These are phyloP conservation scores for Boletus sp. DNA, from an alignment of 1,284 basidiomycete genomes.

Conservation along the genomic window DNA sequence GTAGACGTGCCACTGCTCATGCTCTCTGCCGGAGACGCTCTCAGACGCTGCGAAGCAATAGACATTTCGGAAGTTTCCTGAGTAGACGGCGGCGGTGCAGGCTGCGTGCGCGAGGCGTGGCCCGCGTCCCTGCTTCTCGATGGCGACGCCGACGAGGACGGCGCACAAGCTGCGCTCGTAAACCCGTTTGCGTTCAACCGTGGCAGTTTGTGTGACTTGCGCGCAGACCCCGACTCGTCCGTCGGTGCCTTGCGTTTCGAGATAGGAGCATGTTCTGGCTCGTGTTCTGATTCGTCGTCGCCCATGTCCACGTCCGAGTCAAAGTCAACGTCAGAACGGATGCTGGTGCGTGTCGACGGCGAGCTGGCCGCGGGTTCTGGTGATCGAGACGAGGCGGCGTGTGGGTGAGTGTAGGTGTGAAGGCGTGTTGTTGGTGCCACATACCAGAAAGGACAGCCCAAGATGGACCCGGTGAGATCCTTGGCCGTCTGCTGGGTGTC, in stretches of 20 bases:
- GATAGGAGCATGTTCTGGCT: slow-evolving; percentile 12
- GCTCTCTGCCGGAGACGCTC: background rate
- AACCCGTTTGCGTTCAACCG: slow-evolving; percentile 15
- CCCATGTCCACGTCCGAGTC: slow-evolving; percentile 19
- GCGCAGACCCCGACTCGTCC: slow-evolving; percentile 11
- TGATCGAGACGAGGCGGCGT: background rate
- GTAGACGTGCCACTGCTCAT: slow-evolving; percentile 10
- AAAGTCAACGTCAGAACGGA: slow-evolving; percentile 16
- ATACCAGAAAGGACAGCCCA: slow-evolving; percentile 27
- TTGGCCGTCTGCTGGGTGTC: background rate
- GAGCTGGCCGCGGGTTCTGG: slow-evolving; percentile 23
- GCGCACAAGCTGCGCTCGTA: background rate
- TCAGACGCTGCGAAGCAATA: background rate
- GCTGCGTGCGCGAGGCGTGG: slow-evolving; percentile 14
- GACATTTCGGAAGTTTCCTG: background rate
- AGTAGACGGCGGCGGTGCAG: background rate
- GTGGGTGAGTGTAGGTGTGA: no score
- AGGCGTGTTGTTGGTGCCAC: slow-evolving; percentile 12
- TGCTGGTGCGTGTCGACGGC: slow-evolving; percentile 13
- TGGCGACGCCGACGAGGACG: background rate
- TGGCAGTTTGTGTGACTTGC: slow-evolving; percentile 18
- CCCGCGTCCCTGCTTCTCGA: background rate
- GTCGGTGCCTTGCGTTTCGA: slow-evolving; percentile 27
- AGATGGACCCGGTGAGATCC: slow-evolving; percentile 25
- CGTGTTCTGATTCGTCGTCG: slow-evolving; percentile 20